phyloP scores from a whole-genome alignment of 2,329 filamentous ascomycete genomes.

The Escovopsis sp. region DNA sequence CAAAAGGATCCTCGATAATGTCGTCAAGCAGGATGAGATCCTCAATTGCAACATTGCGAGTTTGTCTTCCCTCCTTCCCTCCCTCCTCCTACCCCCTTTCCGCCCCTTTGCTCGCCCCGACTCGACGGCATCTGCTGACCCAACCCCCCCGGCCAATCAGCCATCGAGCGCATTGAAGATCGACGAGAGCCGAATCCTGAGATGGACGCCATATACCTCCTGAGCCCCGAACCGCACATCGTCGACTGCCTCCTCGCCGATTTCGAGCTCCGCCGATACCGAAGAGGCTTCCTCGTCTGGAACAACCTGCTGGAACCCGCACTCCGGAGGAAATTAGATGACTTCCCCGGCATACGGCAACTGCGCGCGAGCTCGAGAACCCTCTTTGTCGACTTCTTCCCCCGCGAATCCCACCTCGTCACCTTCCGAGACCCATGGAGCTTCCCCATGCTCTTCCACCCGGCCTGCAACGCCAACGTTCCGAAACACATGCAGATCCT shows the following conservation, averaged over 20 bases:
- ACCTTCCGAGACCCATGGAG: conserved; percentile 93
- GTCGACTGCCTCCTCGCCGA: conserved; percentile 91
- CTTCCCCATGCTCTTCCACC: conserved; percentile 85
- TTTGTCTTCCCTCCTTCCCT: conserved; percentile 30
- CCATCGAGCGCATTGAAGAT: conserved; percentile 89
- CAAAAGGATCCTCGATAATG: conserved; percentile 77
- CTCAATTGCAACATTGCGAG: conserved; percentile 93
- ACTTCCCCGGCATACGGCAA: conserved; percentile 51
- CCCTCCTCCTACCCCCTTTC: conserved; percentile 2
- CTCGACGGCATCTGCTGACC: conserved; percentile 1
- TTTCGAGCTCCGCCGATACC: conserved; percentile 72
- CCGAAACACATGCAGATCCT: conserved; percentile 69
- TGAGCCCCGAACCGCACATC: conserved; percentile 74
- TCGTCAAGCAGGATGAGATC: conserved; percentile 89
- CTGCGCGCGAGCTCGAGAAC: conserved; percentile 70
- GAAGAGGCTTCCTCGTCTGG: conserved; percentile 71
- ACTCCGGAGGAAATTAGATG: conserved; percentile 60
- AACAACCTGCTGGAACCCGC: conserved; percentile 57
- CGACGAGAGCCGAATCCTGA: conserved; percentile 67
- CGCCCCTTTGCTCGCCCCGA: conserved; percentile 2
- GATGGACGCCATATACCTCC: conserved; percentile 89
- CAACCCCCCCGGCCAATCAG: conserved; percentile 29
- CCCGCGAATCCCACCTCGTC: conserved; percentile 78
- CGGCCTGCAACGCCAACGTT: conserved; percentile 72
- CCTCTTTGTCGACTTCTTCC: conserved; percentile 76